These are phyloP conservation scores for Globisporangium perplexum DNA, from an alignment of 352 stramenopile species.

Conservation along the genomic window DNA sequence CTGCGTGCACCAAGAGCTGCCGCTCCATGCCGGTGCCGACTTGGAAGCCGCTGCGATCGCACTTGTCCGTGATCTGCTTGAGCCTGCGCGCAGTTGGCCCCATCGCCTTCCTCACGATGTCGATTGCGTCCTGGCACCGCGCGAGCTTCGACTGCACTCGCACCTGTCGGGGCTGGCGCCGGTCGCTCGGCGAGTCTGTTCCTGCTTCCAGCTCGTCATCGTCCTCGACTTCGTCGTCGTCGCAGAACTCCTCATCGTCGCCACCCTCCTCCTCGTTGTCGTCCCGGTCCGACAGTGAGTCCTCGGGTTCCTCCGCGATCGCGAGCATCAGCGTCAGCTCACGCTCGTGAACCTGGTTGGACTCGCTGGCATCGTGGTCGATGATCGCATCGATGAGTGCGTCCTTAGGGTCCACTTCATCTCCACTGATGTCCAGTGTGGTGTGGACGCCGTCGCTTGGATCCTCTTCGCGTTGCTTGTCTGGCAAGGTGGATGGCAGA, in stretches of 20 bases:
- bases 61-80: slow-evolving; percentile 1
- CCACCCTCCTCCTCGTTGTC: background rate
- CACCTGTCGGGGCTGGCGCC: slow-evolving; percentile 4
- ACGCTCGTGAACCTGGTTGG: slow-evolving; percentile 7
- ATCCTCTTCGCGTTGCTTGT: background rate
- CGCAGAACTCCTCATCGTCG: background rate
- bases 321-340: background rate
- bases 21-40: slow-evolving; percentile 25
- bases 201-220: background rate
- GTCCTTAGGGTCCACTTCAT: background rate
- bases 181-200: background rate
- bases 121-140: slow-evolving; percentile 36
- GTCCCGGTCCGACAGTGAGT: background rate
- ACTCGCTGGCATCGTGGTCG: slow-evolving; percentile 7
- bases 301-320: slow-evolving; percentile 7
- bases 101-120: slow-evolving; percentile 34
- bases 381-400: slow-evolving; percentile 11
- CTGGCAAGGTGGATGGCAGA: background rate
- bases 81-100: slow-evolving; percentile 27
- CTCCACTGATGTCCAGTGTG: background rate
- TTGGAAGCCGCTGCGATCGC: background rate
- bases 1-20: slow-evolving; percentile 23
- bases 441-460: background rate
- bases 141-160: slow-evolving; percentile 15
- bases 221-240: background rate